Evolutionary conservation across 768 basidiomycete species (phyloP).

Genomic region (Rhodotorula kratochvilovae): DNA sequence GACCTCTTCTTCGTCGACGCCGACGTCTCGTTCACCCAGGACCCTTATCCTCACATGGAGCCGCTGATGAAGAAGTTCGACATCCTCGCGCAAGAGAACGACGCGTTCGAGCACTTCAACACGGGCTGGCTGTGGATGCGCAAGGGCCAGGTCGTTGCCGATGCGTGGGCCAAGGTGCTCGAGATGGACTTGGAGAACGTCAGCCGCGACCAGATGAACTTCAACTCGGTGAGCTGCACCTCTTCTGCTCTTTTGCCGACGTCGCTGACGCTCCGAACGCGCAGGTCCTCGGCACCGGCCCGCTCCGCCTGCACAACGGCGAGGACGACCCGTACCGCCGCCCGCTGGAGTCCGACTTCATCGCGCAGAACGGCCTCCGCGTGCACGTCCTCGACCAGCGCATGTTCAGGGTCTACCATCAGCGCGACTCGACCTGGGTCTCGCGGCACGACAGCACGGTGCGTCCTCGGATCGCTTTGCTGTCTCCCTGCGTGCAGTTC

Average conservation of each 20-base stretch:
- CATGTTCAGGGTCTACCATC: constrained; percentile 13
- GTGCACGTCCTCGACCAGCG: constrained; percentile 24
- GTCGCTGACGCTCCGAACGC: background rate
- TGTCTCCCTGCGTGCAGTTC: too few relatives aligned
- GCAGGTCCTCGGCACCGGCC: constrained; percentile 21
- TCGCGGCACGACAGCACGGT: constrained; percentile 9
- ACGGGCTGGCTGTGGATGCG: constrained; percentile 35
- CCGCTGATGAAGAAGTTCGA: constrained; percentile 20
- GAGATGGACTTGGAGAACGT: constrained; percentile 7
- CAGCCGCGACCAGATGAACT: constrained; percentile 25
- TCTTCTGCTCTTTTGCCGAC: background rate
- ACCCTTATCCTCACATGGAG: constrained; percentile 29
- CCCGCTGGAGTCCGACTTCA: constrained; percentile 8
- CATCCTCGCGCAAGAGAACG: constrained; percentile 29
- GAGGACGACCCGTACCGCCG: background rate
- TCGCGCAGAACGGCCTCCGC: constrained; percentile 1
- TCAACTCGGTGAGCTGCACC: constrained; percentile 19
- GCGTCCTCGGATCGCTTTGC: too few relatives aligned
- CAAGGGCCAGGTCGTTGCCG: background rate
- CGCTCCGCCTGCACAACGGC: background rate
- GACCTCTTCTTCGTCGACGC: constrained; percentile 39
- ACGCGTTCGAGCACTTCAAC: constrained; percentile 20
- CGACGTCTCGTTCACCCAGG: constrained; percentile 24
- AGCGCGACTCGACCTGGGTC: background rate
- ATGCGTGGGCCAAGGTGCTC: constrained; percentile 26